phyloP scores from a whole-genome alignment of 2,329 filamentous ascomycete species.

The Fusarium nurragi region DNA sequence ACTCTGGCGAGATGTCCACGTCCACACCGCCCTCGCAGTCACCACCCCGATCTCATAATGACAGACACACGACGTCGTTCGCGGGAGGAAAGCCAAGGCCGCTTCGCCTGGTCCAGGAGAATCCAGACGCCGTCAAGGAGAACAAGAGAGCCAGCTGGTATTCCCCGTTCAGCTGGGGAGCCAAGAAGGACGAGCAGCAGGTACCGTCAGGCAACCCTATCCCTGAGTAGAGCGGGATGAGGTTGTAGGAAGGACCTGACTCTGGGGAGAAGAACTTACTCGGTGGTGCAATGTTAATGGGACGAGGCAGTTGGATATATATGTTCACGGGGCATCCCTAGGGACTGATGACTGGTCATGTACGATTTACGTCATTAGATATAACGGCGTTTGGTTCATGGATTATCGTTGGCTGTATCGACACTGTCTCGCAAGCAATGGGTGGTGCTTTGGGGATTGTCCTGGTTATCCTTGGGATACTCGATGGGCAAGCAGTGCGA shows the following conservation, averaged over 20 bases:
- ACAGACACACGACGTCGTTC: conserved; percentile 65
- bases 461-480: conserved; percentile 32
- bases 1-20: conserved; percentile 62
- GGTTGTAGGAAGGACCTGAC: conserved; percentile 7
- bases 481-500: conserved; percentile 6
- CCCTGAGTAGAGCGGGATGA: conserved; percentile 46
- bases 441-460: conserved; percentile 25
- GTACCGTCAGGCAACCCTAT: conserved; percentile 46
- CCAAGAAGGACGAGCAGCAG: conserved; percentile 60
- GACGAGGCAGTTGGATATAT: conserved; percentile 43
- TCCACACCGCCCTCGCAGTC: conserved; percentile 62
- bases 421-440: conserved; percentile 39
- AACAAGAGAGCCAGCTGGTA: conserved; percentile 72
- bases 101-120: conserved; percentile 86
- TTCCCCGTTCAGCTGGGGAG: conserved; percentile 65
- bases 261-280: conserved; percentile 1
- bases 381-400: conserved; percentile 47
- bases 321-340: conserved; percentile 37
- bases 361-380: conserved; percentile 47
- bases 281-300: conserved; percentile 32
- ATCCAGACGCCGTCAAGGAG: conserved; percentile 60
- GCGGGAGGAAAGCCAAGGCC: conserved; percentile 80
- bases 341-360: conserved; percentile 43
- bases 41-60: conserved; percentile 60
- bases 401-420: conserved; percentile 43